Evolutionary conservation across 1,139 yeast genomes (phyloP), one percentile per base, ranked within the genome.

Genomic region (Magnusiomyces magnusii): DNA sequence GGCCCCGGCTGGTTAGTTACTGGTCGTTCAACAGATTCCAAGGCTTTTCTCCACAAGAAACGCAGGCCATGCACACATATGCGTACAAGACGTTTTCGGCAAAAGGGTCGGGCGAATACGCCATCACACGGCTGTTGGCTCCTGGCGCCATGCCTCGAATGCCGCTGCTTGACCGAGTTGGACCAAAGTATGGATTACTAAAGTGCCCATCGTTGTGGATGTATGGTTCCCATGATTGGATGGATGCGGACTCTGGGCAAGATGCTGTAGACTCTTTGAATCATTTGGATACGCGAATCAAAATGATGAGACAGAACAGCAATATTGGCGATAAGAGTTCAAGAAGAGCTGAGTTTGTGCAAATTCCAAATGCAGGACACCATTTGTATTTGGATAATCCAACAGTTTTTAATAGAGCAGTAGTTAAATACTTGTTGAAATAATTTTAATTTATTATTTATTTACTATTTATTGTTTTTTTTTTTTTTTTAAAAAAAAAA

Each of bases 171-270:
- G 96, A 90, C 68, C 81, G 87, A 61, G 74, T 86, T 51, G 66
- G 70, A 0, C 64, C 69, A 0, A 67, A 50, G 41, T 44, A 34
- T 51, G 54, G 54, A 19, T 27, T 44, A 13, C 53, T 81, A 39
- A 68, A 74, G 44, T 77, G 78, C 31, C 80, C 81, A 39, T 76
- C 81, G 21, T 69, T 82, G 2, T 78, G 91, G 73, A 71, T 89
- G 54, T 91, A 90, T 69, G 97, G 97, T 0, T 85, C 86, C 64
- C 82, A 78, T 63, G 97, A 91, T 69, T 91, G 93, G 80, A 91
- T 91, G 97, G 86, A 87, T 68, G 75, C 80, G 1, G 81, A 79
- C 53, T 93, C 95, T 0, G 97, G 96, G 0, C 66, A 73, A 13
- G 78, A 80, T 59, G 81, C 83, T 54, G 77, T 75, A 1, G 66